Evolutionary conservation across 805 yeast species (phyloP).

Genomic region (Yamadazyma kitorensis): DNA sequence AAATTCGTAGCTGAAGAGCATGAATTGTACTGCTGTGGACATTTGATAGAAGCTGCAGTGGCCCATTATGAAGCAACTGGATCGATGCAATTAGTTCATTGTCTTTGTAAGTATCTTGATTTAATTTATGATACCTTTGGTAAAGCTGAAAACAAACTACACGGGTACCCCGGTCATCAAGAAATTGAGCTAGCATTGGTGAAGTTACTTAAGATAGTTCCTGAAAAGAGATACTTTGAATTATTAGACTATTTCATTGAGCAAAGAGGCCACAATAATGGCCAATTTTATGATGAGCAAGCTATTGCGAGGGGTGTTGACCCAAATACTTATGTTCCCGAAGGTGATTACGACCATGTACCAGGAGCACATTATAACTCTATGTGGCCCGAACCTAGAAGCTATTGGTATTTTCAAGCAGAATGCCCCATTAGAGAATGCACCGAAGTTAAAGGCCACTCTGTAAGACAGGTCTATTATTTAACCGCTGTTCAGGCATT

Average conservation of each 20-base stretch:
- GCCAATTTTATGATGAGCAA: slow-evolving; percentile 17
- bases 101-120: slow-evolving; percentile 18
- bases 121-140: slow-evolving; percentile 16
- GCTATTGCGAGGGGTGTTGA: slow-evolving; percentile 14
- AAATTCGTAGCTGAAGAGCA: slow-evolving; percentile 18
- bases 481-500: slow-evolving; percentile 20
- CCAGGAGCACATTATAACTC: slow-evolving; percentile 2
- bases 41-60: slow-evolving; percentile 21
- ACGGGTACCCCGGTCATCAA: slow-evolving; percentile 24
- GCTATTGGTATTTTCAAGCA: slow-evolving; percentile 21
- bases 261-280: slow-evolving; percentile 19
- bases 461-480: slow-evolving; percentile 19
- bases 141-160: slow-evolving; percentile 12
- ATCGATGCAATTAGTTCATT: slow-evolving; percentile 13
- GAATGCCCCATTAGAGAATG: slow-evolving; percentile 15
- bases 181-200: slow-evolving; percentile 23
- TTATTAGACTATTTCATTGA: slow-evolving; percentile 18
- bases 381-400: slow-evolving; percentile 14
- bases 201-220: slow-evolving; percentile 14
- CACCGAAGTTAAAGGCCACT: slow-evolving; percentile 19
- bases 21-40: slow-evolving; percentile 19
- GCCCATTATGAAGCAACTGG: slow-evolving; percentile 18
- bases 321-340: slow-evolving; percentile 10
- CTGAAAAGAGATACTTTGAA: slow-evolving; percentile 15
- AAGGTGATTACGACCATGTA: slow-evolving; percentile 8